Percentiles rank a stretch among this genome's conserved stretches.
These are phyloP conservation scores for Mycena leptocephala DNA, from an alignment of 768 basidiomycete species.

Conservation along the genomic window DNA sequence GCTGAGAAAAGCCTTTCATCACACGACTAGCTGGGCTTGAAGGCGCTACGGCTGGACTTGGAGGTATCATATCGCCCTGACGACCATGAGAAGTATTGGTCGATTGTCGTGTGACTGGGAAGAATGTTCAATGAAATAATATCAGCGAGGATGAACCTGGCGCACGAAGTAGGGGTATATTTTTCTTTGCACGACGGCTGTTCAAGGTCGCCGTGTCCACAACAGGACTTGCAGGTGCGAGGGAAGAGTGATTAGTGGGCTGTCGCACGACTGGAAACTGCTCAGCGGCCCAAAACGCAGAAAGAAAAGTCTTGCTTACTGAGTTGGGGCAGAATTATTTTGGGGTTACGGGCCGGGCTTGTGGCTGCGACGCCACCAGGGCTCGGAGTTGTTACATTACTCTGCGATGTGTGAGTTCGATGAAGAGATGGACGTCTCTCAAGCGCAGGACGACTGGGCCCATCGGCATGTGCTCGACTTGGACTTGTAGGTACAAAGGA, in stretches of 20 bases:
- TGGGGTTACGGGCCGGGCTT: conserved; percentile 16
- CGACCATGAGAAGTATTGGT: conserved; percentile 25
- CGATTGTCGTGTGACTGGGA: conserved; percentile 24
- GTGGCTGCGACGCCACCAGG: conserved; percentile 19
- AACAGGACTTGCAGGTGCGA: conserved; percentile 19
- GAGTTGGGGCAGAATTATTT: conserved; percentile 27
- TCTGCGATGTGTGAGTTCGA: conserved; percentile 11
- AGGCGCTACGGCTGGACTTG: conserved; percentile 23
- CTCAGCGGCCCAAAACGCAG: neutral
- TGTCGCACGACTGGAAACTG: conserved; percentile 25
- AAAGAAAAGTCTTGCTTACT: neutral
- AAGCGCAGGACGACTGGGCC: neutral
- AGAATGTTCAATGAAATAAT: neutral
- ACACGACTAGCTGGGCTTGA: conserved; percentile 27
- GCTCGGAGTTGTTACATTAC: conserved; percentile 7
- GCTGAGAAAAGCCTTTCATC: conserved; percentile 1
- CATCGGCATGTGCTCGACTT: conserved; percentile 1
- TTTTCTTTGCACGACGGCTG: neutral
- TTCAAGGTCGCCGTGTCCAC: conserved; percentile 23
- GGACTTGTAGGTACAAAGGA: neutral
- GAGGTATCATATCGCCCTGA: conserved; percentile 12
- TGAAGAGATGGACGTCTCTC: conserved; percentile 25
- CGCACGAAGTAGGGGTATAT: neutral
- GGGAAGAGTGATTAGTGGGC: conserved; percentile 22
- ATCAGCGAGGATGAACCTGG: neutral